Evolutionary conservation across 2,329 filamentous ascomycete species (phyloP), one percentile per base, ranked within the genome.

Genomic region (Trichoderma sp.): DNA sequence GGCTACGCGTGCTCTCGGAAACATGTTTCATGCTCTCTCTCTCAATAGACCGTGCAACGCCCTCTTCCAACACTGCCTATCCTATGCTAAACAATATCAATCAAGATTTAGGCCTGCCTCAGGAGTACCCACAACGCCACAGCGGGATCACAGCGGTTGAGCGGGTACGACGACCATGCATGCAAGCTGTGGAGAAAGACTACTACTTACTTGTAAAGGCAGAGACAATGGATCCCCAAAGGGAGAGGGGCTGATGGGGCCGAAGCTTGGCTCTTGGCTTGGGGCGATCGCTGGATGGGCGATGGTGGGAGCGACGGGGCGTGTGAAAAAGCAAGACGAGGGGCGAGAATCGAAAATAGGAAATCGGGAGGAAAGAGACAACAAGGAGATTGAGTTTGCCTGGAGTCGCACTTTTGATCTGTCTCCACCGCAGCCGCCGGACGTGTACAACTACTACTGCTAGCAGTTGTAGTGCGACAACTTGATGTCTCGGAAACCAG

Each of bases 291-390:
- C 35, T 33, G 49, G 56, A 65, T 29, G 47, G 43, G 40, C 24
- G 27, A 59, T 63, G 68, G 71, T n/a, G 58, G 68, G 72, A 71
- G 73, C 71, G 24, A 35, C 35, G 67, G 33, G 55, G 66, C 43
- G 66, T 59, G 67, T 24, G 49, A 52, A 59, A 10, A 64, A 63
- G 47, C 55, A 21, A n/a, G 40, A 47, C 16, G 60, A 49, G 60
- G 60, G 47, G 60, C 60, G 47, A 63, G 31, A 37, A 43, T 43
- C 31, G 60, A 63, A 14, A 31, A 52, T 24, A 33, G 60, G 43
- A 49, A 49, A 49, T 49, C 47, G 47, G 47, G 47, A 49, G 47
- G 13, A 52, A 53, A 63, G 58, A 64, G 62, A 19, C 37, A 53
- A 68, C 33, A 62, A 24, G 52, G 52, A 70, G 63, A 21, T 33